Conservation (phyloP, 371 early-diverging fungal genomes). For the Mortierella sp. region DNA sequence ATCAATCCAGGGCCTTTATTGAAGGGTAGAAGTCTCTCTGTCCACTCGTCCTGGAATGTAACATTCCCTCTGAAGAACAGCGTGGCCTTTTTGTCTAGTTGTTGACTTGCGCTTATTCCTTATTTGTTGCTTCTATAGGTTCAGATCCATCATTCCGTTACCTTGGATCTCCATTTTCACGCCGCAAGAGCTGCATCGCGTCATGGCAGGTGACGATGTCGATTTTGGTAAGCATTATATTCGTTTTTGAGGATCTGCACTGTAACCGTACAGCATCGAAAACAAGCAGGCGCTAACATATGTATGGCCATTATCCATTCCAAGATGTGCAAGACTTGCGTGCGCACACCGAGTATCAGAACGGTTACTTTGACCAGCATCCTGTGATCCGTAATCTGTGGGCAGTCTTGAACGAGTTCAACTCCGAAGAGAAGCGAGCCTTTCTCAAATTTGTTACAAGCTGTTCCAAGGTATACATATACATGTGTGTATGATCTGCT, state of each 20-base stretch:
- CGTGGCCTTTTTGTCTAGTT: no score
- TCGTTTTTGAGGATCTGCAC: no score
- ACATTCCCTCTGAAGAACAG: no score
- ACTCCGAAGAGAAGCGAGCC: slow-evolving; percentile 71
- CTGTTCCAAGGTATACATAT: slow-evolving; percentile 71
- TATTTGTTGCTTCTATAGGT: slow-evolving; percentile 26
- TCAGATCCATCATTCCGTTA: slow-evolving; percentile 70
- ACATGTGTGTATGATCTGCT: no score
- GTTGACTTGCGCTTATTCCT: no score
- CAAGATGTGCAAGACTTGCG: slow-evolving; percentile 80
- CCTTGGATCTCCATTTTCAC: slow-evolving; percentile 79
- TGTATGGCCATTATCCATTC: not conserved
- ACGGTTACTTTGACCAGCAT: slow-evolving; percentile 82
- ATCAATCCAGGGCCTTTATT: slow-evolving; percentile 85
- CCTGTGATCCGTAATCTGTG: slow-evolving; percentile 85
- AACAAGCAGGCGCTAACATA: no score
- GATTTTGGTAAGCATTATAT: slow-evolving; percentile 64
- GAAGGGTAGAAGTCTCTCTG: slow-evolving; percentile 64
- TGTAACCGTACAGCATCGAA: no score
- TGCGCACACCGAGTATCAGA: slow-evolving; percentile 86
- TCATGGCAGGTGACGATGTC: slow-evolving; percentile 83
- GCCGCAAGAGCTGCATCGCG: slow-evolving; percentile 84
- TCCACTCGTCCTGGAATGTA: no score
- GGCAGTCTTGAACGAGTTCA: slow-evolving; percentile 76
- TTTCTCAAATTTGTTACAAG: slow-evolving; percentile 91